A percentile compares a stretch with the other conserved stretches of the same genome.
Evolutionary conservation across 257 asterid genomes (phyloP).

Genomic region (Mentha longifolia): DNA sequence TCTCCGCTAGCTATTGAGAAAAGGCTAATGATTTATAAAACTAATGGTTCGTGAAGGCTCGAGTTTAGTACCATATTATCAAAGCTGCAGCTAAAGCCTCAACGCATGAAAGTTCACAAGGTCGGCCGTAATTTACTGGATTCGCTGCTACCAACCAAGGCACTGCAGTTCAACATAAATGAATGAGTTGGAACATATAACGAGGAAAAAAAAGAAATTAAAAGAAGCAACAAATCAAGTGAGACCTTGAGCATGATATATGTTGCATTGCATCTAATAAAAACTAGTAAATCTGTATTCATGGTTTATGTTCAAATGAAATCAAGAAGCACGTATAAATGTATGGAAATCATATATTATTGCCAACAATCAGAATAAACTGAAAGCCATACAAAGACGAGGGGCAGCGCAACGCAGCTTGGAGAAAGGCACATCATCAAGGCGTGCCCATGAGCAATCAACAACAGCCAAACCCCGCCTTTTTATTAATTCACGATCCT

Average conservation of each 20-base stretch:
- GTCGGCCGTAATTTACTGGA: slow-evolving; percentile 97
- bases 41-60: slow-evolving; percentile 1
- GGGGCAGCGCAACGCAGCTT: slow-evolving; percentile 95
- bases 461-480: slow-evolving; percentile 92
- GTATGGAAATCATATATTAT: background rate
- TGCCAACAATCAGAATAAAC: slow-evolving; percentile 10
- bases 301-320: slow-evolving; percentile 2
- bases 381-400: slow-evolving; percentile 77
- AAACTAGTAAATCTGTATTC: background rate
- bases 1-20: background rate
- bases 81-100: slow-evolving; percentile 98
- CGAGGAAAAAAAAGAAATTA: slow-evolving; percentile 13
- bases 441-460: slow-evolving; percentile 98
- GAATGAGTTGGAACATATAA: slow-evolving; percentile 27
- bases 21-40: background rate
- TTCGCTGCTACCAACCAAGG: slow-evolving; percentile 99
- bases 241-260: slow-evolving; percentile 2
- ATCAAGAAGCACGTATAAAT: background rate
- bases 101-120: slow-evolving; percentile 94
- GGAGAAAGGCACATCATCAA: slow-evolving; percentile 93
- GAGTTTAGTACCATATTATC: slow-evolving; percentile 72
- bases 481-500: slow-evolving; percentile 73
- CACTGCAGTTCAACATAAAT: slow-evolving; percentile 53
- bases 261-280: background rate
- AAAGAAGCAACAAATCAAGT: slow-evolving; percentile 10